Base-by-base conservation (phyloP, 1,284 basidiomycete genomes). In the Peniophora sp. region DNA sequence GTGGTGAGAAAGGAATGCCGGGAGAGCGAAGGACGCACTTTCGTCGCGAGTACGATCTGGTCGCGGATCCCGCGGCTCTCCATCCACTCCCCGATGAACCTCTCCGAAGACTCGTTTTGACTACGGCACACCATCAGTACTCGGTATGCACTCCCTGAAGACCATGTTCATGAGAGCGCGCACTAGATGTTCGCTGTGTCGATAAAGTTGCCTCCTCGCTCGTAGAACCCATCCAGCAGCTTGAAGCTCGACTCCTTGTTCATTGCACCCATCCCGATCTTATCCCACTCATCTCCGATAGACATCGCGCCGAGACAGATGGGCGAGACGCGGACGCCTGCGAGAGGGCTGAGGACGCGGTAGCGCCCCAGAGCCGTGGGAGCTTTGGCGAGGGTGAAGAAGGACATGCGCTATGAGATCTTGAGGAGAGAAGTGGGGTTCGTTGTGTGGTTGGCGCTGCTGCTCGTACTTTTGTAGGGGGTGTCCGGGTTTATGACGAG, bases 11-110 rank as follows among this genome's bases (percentile, higher is more conserved):
- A 15, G 5, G 6, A 11, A 3, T 17, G 20, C 15, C 39, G 24
- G 5, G 23, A n/a, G 8, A 10, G 3, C 20, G 62, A 0, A 66
- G 53, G 69, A 69, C 69, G 71, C 44, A 72, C 75, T 63, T 82
- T 81, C 11, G 76, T 81, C 1, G 77, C 77, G 44, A 81, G 66
- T 48, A 79, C 72, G 10, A 76, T 62, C 57, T 80, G 75, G 55
- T 83, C 76, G 8, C 80, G 70, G 36, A 72, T 78, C 0, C 68
- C 70, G 3, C 74, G 66, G 10, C 58, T 46, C 50, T 78, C 72
- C 39, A 69, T 72, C 81, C 81, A 83, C 59, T 78, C 78, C 1
- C 81, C 81, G 35, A 82, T 72, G 52, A 78, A 72, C 39, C 62
- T 59, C 55, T 83, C 81, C 3, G 72, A 75, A 1, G 68, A 61